These are phyloP conservation scores for Ensete glaucum DNA, from an alignment of 176 grass and related monocot genomes.

Conservation along the genomic window DNA sequence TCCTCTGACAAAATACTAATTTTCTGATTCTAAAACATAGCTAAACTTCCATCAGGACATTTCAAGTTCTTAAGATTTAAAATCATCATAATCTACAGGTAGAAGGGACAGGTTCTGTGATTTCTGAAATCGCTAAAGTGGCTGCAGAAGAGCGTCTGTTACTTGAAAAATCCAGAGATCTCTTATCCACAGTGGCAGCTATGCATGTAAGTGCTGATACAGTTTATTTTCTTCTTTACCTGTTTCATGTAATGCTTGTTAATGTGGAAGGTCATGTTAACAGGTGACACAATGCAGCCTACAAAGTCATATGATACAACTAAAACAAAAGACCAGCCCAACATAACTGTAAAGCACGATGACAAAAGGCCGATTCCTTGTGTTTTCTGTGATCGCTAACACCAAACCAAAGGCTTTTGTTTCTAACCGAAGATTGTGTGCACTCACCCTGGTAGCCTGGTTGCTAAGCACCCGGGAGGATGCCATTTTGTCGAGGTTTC, in stretches of 20 bases:
- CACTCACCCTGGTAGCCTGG: no score
- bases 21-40: background rate
- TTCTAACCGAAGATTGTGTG: background rate
- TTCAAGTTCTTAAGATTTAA: background rate
- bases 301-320: slow-evolving; percentile 5
- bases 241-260: background rate
- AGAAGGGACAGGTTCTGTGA: slow-evolving; percentile 30
- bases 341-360: background rate
- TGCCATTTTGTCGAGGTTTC: no score
- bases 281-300: slow-evolving; percentile 12
- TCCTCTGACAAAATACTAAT: background rate
- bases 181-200: slow-evolving; percentile 44
- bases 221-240: background rate
- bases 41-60: background rate
- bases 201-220: slow-evolving; percentile 46
- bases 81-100: slow-evolving; percentile 31
- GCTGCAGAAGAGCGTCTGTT: slow-evolving; percentile 34
- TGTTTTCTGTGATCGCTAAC: slow-evolving; percentile 3
- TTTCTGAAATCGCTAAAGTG: slow-evolving; percentile 41
- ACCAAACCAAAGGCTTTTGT: background rate
- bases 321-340: background rate
- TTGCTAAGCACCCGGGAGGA: no score
- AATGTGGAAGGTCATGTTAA: background rate
- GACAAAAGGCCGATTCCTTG: no score
- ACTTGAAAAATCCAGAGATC: slow-evolving; percentile 42